Evolutionary conservation across 129 eudicot genomes (phyloP), one percentile per base, ranked within the genome.

Genomic region (Centrapalus pauciflorus): DNA sequence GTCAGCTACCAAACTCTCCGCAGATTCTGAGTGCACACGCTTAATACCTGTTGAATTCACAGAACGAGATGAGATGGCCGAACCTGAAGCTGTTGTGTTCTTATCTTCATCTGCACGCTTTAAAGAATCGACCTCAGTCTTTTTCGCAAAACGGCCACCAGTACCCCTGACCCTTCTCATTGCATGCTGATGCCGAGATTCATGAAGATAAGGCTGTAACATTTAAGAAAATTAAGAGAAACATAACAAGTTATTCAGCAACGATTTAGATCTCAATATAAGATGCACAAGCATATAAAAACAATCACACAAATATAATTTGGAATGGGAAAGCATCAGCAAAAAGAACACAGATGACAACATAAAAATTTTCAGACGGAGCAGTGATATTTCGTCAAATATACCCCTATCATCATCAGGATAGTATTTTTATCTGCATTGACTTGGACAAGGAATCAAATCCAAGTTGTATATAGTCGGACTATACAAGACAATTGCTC

Each of bases 131-230:
- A 43, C 80, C 32, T 84, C 81, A 6, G 83, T 30, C 67, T 87
- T 90, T 80, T 90, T 90, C 23, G 89, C 92, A 74, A 90, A 90
- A 60, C 97, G 97, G 21, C 97, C 97, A 25, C 95, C 95, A 14
- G 95, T 23, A 14, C 89, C 91, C 72, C 97, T 80, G 41, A 60
- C 83, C 70, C 97, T 84, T 79, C 95, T 84, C 78, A 90, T 61
- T 7, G 97, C 97, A 76, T 90, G 97, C 79, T 82, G 97, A 69
- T 90, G 97, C 34, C 97, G 79, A 12, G 97, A 90, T 71, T 90
- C 97, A 52, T 90, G 97, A 66, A 90, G 97, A 70, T 90, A 90
- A 12, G 97, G 97, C 97, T 90, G 88, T 64, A 72, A 6, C 16
- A 13, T 11, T 30, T 33, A 20, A 12, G n/a, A 55, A 74, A 14